Conservation (phyloP, 2,329 filamentous ascomycete genomes). For the Fonsecaea nubica region DNA sequence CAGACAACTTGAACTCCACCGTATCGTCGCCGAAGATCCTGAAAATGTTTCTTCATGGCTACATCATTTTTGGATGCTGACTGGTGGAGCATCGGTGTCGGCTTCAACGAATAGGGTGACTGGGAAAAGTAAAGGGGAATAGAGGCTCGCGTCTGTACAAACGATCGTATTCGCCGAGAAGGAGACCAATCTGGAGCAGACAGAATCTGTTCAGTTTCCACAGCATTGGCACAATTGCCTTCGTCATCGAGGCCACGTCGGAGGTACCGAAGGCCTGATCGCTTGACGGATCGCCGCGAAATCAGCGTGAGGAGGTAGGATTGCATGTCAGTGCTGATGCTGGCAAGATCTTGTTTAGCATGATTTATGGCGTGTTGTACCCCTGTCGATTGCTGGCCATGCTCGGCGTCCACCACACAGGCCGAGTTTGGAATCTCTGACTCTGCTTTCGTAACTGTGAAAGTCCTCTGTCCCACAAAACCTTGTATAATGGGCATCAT, state of each 20-base stretch:
- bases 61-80: conserved; percentile 77
- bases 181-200: conserved; percentile 72
- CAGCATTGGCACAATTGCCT: conserved; percentile 84
- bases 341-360: conserved; percentile 37
- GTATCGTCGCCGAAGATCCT: conserved; percentile 71
- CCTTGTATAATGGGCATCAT: conserved; percentile 88
- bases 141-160: conserved; percentile 85
- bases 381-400: conserved; percentile 50
- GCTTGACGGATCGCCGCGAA: conserved; percentile 83
- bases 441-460: conserved; percentile 66
- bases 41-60: conserved; percentile 82
- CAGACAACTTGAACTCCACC: conserved; percentile 79
- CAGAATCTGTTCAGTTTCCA: conserved; percentile 94
- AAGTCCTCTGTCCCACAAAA: conserved; percentile 85
- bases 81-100: conserved; percentile 80
- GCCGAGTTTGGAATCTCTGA: conserved; percentile 35
- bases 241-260: conserved; percentile 89
- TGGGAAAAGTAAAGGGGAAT: conserved; percentile 97
- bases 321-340: conserved; percentile 47
- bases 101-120: conserved; percentile 90
- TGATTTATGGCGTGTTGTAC: conserved; percentile 28
- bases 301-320: conserved; percentile 82
- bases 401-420: conserved; percentile 41
- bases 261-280: conserved; percentile 87
- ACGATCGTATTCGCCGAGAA: conserved; percentile 73